Conservation (phyloP, 495 filamentous ascomycete genomes). For the Neurospora sp. region DNA sequence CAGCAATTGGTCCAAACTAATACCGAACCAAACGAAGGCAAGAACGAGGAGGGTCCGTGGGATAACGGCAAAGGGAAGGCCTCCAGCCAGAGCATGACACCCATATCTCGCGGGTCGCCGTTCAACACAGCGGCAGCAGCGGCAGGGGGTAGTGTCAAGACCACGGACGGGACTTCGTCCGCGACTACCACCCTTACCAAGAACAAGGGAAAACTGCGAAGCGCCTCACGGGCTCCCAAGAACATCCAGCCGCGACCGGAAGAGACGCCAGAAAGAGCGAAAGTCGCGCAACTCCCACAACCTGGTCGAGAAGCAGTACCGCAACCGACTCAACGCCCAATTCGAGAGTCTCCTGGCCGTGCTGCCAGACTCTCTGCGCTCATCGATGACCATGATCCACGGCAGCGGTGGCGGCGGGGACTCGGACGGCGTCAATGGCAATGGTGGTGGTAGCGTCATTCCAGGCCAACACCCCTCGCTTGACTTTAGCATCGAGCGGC, state of each 20-base stretch:
- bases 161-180: not conserved
- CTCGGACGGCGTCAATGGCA: not conserved
- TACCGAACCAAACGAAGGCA: not conserved
- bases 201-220: constrained; percentile 21
- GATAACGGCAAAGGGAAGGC: not conserved
- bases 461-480: not conserved
- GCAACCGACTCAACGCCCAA: constrained; percentile 36
- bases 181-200: not conserved
- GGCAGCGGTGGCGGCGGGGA: constrained; percentile 13
- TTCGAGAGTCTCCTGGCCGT: constrained; percentile 35
- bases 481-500: constrained; percentile 22
- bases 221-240: constrained; percentile 32
- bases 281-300: constrained; percentile 36
- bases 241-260: constrained; percentile 26
- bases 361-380: constrained; percentile 28
- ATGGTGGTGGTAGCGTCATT: not conserved
- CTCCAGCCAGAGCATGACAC: not conserved
- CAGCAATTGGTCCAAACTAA: not conserved
- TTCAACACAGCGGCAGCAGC: not conserved
- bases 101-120: not conserved
- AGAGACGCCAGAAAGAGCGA: constrained; percentile 27
- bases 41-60: not conserved
- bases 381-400: constrained; percentile 8
- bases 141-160: not conserved
- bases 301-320: constrained; percentile 40